These are phyloP conservation scores for Trichoderma sp. DNA, from an alignment of 2,329 filamentous ascomycete species.

Conservation along the genomic window DNA sequence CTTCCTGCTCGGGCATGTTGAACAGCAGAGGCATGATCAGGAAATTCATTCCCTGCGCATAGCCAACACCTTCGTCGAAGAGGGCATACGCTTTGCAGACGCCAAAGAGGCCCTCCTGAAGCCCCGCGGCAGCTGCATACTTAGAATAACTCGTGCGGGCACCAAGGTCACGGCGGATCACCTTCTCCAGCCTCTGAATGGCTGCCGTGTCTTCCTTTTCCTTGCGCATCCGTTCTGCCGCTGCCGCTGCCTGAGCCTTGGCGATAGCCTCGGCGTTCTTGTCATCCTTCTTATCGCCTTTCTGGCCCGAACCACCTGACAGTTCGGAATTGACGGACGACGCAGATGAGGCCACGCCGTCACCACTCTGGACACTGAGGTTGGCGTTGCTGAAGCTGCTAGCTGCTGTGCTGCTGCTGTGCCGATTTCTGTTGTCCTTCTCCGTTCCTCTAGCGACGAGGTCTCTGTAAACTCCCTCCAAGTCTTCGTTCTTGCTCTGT, in stretches of 20 bases:
- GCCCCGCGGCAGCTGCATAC: slow-evolving; percentile 84
- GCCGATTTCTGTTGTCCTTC: slow-evolving; percentile 66
- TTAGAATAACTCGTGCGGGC: slow-evolving; percentile 95
- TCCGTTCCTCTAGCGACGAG: slow-evolving; percentile 79
- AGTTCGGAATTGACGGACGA: slow-evolving; percentile 82
- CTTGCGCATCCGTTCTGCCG: slow-evolving; percentile 73
- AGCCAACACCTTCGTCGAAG: slow-evolving; percentile 91
- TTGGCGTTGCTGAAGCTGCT: slow-evolving; percentile 58
- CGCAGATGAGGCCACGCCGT: slow-evolving; percentile 72
- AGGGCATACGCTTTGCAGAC: slow-evolving; percentile 97
- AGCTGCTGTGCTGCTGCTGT: slow-evolving; percentile 56
- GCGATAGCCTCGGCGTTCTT: slow-evolving; percentile 64
- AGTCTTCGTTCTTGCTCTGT: slow-evolving; percentile 88
- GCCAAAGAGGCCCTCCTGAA: slow-evolving; percentile 92
- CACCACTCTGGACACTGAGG: slow-evolving; percentile 61
- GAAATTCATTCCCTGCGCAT: slow-evolving; percentile 99
- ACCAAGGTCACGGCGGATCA: slow-evolving; percentile 87
- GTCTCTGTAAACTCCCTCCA: slow-evolving; percentile 85
- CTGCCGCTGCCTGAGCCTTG: slow-evolving; percentile 65
- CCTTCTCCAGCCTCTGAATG: slow-evolving; percentile 83
- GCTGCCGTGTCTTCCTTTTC: slow-evolving; percentile 74
- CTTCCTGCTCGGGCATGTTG: slow-evolving; percentile 98
- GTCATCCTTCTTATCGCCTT: slow-evolving; percentile 39
- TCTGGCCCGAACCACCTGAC: slow-evolving; percentile 63
- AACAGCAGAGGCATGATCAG: slow-evolving; percentile 95